Conservation (phyloP, 768 basidiomycete species). For the Hericium alpestre region DNA sequence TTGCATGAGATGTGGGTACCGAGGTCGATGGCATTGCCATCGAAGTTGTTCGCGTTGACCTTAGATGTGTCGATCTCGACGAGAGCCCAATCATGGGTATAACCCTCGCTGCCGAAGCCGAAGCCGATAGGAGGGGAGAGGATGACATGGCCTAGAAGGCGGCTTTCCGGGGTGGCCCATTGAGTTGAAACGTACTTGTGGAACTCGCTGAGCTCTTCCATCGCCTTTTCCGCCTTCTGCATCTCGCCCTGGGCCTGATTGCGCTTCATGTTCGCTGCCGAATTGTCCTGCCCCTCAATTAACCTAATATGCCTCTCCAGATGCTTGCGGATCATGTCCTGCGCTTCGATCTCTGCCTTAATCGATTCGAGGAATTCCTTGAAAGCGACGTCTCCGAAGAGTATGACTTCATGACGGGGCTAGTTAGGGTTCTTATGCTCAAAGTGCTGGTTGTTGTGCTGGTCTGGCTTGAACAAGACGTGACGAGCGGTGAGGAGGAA, state of each 20-base stretch:
- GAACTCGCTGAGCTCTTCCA: background rate
- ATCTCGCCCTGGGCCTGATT: background rate
- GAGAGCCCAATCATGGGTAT: slow-evolving; percentile 18
- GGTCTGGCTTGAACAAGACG: background rate
- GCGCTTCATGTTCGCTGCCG: background rate
- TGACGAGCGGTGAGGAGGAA: background rate
- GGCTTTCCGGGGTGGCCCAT: background rate
- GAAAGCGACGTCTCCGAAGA: slow-evolving; percentile 10
- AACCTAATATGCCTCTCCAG: background rate
- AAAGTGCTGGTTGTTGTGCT: background rate
- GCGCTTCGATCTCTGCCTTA: background rate
- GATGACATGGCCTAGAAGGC: background rate
- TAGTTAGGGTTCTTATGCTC: background rate
- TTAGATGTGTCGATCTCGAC: slow-evolving; percentile 14
- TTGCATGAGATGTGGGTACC: background rate
- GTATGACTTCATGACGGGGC: background rate
- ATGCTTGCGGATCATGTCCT: background rate
- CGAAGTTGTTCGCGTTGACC: slow-evolving; percentile 13
- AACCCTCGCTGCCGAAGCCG: slow-evolving; percentile 4
- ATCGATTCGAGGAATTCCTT: slow-evolving; percentile 18
- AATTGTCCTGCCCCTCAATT: background rate
- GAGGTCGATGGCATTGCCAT: slow-evolving; percentile 11
- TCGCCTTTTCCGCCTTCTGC: background rate
- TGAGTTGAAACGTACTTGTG: background rate
- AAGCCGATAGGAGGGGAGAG: slow-evolving; percentile 6